These are phyloP conservation scores for Corymbia citriodora DNA, from an alignment of 441 rosid genomes.

Conservation along the genomic window DNA sequence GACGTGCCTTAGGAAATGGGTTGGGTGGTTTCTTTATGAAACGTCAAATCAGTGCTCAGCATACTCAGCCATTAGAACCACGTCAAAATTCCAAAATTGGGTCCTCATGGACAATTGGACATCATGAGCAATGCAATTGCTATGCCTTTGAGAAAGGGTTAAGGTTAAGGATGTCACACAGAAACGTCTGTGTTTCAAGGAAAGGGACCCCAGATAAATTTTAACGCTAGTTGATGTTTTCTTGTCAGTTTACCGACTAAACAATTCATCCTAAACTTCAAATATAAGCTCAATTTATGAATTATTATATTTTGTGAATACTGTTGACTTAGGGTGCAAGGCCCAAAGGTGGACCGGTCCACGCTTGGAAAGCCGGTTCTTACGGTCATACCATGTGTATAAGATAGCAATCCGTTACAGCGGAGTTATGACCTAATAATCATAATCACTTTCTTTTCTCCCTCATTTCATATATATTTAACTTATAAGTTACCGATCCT, in stretches of 20 bases:
- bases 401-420: background rate
- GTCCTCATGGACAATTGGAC: background rate
- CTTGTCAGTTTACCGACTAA: background rate
- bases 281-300: background rate
- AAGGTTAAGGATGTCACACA: background rate
- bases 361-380: background rate
- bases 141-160: background rate
- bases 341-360: background rate
- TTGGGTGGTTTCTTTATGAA: background rate
- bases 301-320: background rate
- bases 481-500: too few species aligned
- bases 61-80: background rate
- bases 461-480: too few species aligned
- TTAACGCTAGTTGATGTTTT: background rate
- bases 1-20: background rate
- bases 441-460: too few species aligned
- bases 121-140: background rate
- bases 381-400: background rate
- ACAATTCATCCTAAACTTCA: background rate
- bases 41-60: background rate
- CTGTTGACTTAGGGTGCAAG: background rate
- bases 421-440: too few species aligned
- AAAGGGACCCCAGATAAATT: background rate
- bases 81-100: background rate
- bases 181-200: too few species aligned